Evolutionary conservation across 257 asterid species (phyloP), one percentile per base, ranked within the genome.

Genomic region (Catharanthus roseus): DNA sequence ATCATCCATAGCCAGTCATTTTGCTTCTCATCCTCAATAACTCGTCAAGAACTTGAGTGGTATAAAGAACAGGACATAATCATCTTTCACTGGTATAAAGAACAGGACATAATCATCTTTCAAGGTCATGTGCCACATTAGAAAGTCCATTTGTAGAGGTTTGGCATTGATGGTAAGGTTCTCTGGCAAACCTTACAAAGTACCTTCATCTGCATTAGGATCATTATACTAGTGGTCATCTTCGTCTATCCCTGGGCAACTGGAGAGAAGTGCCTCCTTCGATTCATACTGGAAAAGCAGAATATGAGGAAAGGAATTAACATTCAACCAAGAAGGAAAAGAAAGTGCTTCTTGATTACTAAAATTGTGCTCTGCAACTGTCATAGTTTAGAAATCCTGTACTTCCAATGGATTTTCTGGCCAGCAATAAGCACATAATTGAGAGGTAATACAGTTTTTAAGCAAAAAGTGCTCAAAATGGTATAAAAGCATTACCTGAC

Each of bases 241-340:
- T 83, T 95, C 99, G 29, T 76, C 77, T 69, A 88, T 76, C 38
- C 98, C 96, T 24, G 95, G 96, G 82, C 96, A 92, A 77, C 79
- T 68, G 66, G 88, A 82, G 72, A 49, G 50, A 41, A 93, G 89
- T 38, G 81, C 79, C 53, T 91, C 96, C 76, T 65, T 42, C 19
- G 96, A 81, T 54, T 95, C 97, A 18, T 93, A 91, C 97, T 93
- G 85, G 34, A 80, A 81, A 73, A 70, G 33, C 26, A 55, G 45
- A 69, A 71, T 70, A 70, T 6, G 49, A 60, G 64, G 69, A 56
- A 79, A 76, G 78, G 68, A 45, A 36, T 33, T 38, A 45, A 55
- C 28, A 26, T 63, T 44, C 23, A 15, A 45, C 51, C 16, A 55
- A 44, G 28, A 6, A 51, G 33, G 19, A 60, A 24, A 49, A 0